A percentile compares a stretch with the other conserved stretches of the same genome.
phyloP scores from a whole-genome alignment of 2,329 filamentous ascomycete species.

The Pyricularia grisea region DNA sequence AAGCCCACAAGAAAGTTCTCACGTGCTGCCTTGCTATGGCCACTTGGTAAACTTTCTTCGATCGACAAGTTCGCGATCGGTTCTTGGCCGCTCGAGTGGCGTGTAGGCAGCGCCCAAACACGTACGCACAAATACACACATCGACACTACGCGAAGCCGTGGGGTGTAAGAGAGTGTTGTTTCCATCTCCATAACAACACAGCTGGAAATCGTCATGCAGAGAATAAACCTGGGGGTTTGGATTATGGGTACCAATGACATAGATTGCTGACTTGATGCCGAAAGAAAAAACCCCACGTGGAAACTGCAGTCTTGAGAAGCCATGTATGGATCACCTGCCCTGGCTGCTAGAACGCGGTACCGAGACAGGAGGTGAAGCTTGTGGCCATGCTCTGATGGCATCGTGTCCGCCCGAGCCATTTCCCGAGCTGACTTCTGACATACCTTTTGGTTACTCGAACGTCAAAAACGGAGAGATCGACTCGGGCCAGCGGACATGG shows the following conservation, averaged over 20 bases:
- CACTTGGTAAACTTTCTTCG: neutral
- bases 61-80: neutral
- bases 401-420: conserved; percentile 67
- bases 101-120: neutral
- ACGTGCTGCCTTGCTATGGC: neutral
- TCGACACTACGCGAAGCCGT: neutral
- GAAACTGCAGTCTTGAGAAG: conserved; percentile 59
- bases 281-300: neutral
- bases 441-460: conserved; percentile 43
- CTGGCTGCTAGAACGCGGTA: conserved; percentile 56
- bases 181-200: neutral
- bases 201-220: neutral
- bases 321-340: conserved; percentile 90
- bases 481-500: conserved; percentile 64
- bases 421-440: conserved; percentile 36
- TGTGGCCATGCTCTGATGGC: conserved; percentile 94
- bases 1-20: neutral
- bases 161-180: conserved; percentile 3
- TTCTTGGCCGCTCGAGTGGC: neutral
- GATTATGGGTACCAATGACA: neutral
- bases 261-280: neutral
- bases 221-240: neutral
- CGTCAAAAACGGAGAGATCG: conserved; percentile 18
- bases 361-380: conserved; percentile 53
- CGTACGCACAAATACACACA: neutral